Evolutionary conservation across 306 rosid genomes (phyloP), one percentile per base, ranked within the genome.

Genomic region (Pachyrhizus erosus): DNA sequence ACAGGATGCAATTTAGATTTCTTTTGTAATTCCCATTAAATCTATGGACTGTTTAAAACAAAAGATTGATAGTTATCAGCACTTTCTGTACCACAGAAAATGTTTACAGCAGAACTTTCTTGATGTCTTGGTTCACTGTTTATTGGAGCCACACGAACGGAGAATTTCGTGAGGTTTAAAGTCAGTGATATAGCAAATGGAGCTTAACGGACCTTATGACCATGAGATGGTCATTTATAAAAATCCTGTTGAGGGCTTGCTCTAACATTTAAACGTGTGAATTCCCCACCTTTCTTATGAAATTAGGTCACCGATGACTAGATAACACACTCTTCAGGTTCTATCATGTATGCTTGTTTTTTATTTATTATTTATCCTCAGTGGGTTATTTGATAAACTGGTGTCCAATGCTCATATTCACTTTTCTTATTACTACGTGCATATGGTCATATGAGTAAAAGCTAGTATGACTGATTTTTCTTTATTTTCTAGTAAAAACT

Each of bases 131-230:
- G 6, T 84, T 87, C 90, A 85, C 88, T 85, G 90, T 79, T 68
- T 70, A 79, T 75, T 24, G 13, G 90, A 87, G 80, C 86, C 74
- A 75, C 81, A 46, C 71, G 80, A 43, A 57, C 64, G 5, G 76
- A 85, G 85, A 75, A 29, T 87, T 20, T 70, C 66, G 75, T 71
- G 86, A 75, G 90, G 90, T 78, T 84, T 87, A 85, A 78, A 61
- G 42, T 54, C 90, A 71, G 90, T 87, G 90, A 87, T 82, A 87
- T 66, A 87, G 9, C 60, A 79, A 76, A 85, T 42, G 7, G 90
- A 87, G 88, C 85, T 79, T 46, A 54, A 33, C 67, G 61, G 82
- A 74, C 51, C 34, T 68, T 74, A 27, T 87, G 90, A 84, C 79
- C 83, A 75, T 40, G 71, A 84, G 85, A 42, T 70, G 77, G 61